Conservation (phyloP, 768 basidiomycete species). For the Phylloporus sp. region DNA sequence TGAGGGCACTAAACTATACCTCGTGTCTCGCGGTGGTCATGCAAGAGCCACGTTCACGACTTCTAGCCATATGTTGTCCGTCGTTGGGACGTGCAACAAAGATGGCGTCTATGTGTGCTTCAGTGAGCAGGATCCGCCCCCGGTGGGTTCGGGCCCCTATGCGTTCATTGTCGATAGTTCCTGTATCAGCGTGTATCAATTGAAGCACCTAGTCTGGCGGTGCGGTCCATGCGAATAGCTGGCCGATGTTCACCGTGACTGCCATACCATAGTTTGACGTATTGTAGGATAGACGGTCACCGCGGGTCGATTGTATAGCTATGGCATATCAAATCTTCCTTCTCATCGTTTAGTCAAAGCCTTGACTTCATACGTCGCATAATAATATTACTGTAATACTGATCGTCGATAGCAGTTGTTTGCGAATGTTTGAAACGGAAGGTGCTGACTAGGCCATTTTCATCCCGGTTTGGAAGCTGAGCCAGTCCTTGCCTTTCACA, state of each 20-base stretch:
- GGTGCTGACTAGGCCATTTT: conserved; percentile 12
- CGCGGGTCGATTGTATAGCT: too few species aligned
- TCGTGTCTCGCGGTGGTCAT: not conserved
- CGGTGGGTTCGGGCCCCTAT: not conserved
- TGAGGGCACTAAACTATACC: not conserved
- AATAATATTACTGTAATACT: too few species aligned
- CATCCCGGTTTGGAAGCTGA: not conserved
- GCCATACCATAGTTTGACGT: too few species aligned
- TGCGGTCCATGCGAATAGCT: too few species aligned
- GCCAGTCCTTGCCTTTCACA: too few species aligned
- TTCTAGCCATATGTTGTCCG: not conserved
- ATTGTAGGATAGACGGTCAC: too few species aligned
- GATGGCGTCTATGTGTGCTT: not conserved
- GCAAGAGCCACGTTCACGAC: not conserved
- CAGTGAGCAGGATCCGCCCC: not conserved
- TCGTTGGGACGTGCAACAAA: not conserved
- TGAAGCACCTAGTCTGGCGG: not conserved
- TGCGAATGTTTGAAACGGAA: conserved; percentile 17
- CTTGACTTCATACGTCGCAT: too few species aligned
- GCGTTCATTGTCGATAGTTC: not conserved
- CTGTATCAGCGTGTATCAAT: not conserved
- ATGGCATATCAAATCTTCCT: too few species aligned
- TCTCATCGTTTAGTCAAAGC: too few species aligned
- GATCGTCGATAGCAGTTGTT: too few species aligned
- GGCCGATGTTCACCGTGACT: too few species aligned